Base-by-base conservation (phyloP, 306 rosid species). In the Glycine tomentella region DNA sequence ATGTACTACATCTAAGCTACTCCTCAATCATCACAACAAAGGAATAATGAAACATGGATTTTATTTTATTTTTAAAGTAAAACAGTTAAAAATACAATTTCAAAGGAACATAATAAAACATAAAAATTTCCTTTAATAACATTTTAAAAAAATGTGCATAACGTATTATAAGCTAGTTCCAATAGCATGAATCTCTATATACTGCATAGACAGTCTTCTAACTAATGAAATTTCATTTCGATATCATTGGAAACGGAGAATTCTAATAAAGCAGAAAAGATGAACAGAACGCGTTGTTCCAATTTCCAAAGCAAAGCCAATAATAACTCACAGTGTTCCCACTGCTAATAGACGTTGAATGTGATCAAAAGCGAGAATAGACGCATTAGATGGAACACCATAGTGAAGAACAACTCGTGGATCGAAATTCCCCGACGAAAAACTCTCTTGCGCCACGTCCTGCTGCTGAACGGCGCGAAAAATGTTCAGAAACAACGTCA, bases 381-480 rank as follows among this genome's bases (percentile, higher is more conserved):
- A 92, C 10, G 97, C 91, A 40, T 88, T 81, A 9, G 91, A 78
- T 16, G 98, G 98, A 78, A 94, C 82, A 78, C 98, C 98, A 55
- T 87, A 90, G 91, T 92, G 98, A 74, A 91, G 56, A 42, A 78
- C 77, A 77, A 94, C 83, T 8, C 87, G 89, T 15, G 91, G 92
- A 80, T 90, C 81, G 61, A 92, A 84, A 78, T 88, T 90, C 58
- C 45, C 58, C 20, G 83, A 20, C 36, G 31, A 2, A 25, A 25
- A 25, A 25, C 31, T 25, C 31, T 25, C 31, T 25, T 25, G 31
- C 1, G 77, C 72, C 45, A 5, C 90, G 61, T 83, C 77, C 70
- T 77, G 87, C 76, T 61, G 67, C 61, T 4, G 51, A 79, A 25
- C 40, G 72, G 12, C 63, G 42, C 8, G 34, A 64, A 31, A 80